Evolutionary conservation across 129 eudicot species (phyloP).

Genomic region (Cynara cardunculus): DNA sequence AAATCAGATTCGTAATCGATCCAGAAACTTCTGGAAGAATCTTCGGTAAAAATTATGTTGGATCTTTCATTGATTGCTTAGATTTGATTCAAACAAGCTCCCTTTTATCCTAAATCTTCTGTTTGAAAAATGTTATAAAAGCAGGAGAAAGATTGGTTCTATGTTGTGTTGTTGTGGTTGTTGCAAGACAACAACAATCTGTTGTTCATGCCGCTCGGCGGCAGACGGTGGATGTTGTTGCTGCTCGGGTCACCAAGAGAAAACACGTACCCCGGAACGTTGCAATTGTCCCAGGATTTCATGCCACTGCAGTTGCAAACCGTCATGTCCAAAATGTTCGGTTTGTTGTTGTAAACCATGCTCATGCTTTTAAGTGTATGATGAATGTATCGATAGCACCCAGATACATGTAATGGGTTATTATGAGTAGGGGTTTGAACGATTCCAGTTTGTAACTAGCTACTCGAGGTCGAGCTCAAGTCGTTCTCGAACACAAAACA

Average conservation of each 20-base stretch:
- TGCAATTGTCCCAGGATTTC: conserved; percentile 21
- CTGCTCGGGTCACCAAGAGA: neutral
- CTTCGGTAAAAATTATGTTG: neutral
- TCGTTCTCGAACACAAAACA: no score
- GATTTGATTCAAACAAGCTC: neutral
- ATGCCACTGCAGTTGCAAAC: conserved; percentile 24
- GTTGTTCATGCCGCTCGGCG: neutral
- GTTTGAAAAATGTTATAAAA: neutral
- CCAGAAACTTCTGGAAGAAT: conserved; percentile 23
- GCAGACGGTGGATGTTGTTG: neutral
- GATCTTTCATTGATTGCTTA: neutral
- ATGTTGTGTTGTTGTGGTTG: conserved; percentile 17
- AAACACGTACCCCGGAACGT: neutral
- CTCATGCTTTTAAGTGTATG: conserved; percentile 27
- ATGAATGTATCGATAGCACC: neutral
- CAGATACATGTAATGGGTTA: neutral
- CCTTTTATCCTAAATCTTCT: conserved; percentile 1
- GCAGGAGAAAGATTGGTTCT: conserved; percentile 17
- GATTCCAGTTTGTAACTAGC: no score
- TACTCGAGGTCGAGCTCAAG: no score
- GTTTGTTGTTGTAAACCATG: conserved; percentile 22
- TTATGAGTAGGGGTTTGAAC: neutral
- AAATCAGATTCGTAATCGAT: conserved; percentile 1
- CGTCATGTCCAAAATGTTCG: conserved; percentile 14
- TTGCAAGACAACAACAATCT: neutral